Percentiles rank a stretch among this genome's conserved stretches.
These are phyloP conservation scores for Penicillium antarcticum DNA, from an alignment of 495 filamentous ascomycete species.

Conservation along the genomic window DNA sequence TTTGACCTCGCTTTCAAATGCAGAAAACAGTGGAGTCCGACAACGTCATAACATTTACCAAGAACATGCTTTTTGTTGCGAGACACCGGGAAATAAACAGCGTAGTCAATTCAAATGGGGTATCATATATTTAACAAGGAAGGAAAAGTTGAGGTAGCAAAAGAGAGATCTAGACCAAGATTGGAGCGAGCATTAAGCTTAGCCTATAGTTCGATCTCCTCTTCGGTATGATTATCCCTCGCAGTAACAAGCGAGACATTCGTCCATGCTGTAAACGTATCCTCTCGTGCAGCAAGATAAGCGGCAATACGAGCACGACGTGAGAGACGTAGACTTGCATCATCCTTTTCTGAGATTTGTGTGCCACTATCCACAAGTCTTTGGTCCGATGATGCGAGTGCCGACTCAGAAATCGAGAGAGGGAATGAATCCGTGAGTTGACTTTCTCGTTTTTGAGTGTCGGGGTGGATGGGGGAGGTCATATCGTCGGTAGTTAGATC, in stretches of 20 bases:
- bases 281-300: slow-evolving; percentile 36
- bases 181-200: too few species aligned
- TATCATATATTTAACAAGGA: too few species aligned
- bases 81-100: too few species aligned
- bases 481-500: background rate
- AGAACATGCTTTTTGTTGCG: too few species aligned
- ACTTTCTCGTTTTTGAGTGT: slow-evolving; percentile 6
- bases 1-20: too few species aligned
- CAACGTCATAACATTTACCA: too few species aligned
- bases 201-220: slow-evolving; percentile 47
- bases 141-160: background rate
- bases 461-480: background rate
- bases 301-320: slow-evolving; percentile 20
- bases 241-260: slow-evolving; percentile 45
- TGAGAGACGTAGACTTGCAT: background rate
- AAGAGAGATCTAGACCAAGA: background rate
- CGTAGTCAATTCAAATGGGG: too few species aligned
- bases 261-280: slow-evolving; percentile 41
- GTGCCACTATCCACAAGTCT: background rate
- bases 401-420: slow-evolving; percentile 18
- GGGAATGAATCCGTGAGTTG: slow-evolving; percentile 9
- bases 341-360: background rate
- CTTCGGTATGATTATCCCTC: slow-evolving; percentile 43
- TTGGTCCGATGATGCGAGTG: slow-evolving; percentile 17
- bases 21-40: too few species aligned